These are phyloP conservation scores for Pestalotiopsis sp. DNA, from an alignment of 2,329 filamentous ascomycete species.

Conservation along the genomic window DNA sequence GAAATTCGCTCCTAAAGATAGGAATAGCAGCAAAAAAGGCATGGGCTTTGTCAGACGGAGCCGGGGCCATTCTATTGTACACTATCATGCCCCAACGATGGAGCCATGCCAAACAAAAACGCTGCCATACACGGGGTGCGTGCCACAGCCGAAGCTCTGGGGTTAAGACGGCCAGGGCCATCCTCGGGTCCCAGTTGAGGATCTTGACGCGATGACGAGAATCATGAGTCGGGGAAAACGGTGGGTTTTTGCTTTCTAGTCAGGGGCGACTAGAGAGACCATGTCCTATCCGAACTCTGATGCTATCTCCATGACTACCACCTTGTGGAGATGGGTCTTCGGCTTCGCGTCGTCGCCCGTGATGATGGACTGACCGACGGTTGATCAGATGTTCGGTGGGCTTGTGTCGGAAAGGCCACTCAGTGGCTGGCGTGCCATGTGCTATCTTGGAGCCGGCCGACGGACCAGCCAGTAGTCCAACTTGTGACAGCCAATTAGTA, in stretches of 20 bases:
- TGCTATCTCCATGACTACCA: background rate
- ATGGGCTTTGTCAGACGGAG: background rate
- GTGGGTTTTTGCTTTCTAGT: background rate
- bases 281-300: background rate
- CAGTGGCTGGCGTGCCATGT: constrained; percentile 3
- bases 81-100: background rate
- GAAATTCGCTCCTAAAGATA: background rate
- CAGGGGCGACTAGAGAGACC: constrained; percentile 1
- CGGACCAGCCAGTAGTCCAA: constrained; percentile 3
- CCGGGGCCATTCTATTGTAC: background rate
- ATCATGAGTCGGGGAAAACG: constrained; percentile 6
- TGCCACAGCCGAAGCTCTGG: constrained; percentile 10
- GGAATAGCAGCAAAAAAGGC: background rate
- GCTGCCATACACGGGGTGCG: background rate
- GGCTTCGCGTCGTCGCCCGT: constrained; percentile 6
- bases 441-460: constrained; percentile 7
- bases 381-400: constrained; percentile 7
- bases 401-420: constrained; percentile 1
- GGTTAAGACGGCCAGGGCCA: background rate
- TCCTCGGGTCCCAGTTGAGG: background rate
- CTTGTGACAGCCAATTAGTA: background rate
- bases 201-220: background rate
- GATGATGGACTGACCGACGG: constrained; percentile 9
- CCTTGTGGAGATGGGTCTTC: constrained; percentile 3
- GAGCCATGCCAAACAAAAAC: background rate